Conservation (phyloP, 106 monocot genomes). For the Dactylorhiza incarnata region DNA sequence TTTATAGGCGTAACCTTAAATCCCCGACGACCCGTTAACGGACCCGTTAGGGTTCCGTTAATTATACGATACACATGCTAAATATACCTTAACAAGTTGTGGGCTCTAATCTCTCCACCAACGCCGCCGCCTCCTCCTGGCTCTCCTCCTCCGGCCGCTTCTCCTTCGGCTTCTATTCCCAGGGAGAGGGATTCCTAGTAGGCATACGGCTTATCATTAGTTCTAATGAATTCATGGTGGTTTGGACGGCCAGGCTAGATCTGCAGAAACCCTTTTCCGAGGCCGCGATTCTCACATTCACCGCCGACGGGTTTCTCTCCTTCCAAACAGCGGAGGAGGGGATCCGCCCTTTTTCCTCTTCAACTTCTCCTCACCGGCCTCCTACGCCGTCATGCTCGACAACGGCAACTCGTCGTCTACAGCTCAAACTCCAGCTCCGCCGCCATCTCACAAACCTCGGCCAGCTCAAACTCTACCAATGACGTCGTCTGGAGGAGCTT, state of each 20-base stretch:
- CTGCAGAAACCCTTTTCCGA: not conserved
- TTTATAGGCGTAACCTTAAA: no score
- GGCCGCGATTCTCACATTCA: not conserved
- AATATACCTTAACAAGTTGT: no score
- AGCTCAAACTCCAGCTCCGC: not conserved
- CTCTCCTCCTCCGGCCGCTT: not conserved
- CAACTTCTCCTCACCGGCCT: not conserved
- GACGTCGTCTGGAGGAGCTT: not conserved
- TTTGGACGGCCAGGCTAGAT: constrained; percentile 1
- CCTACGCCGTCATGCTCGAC: not conserved
- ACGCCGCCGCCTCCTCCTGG: not conserved
- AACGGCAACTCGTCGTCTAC: constrained; percentile 1
- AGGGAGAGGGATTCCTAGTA: not conserved
- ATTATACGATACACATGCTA: no score
- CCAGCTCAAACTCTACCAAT: not conserved
- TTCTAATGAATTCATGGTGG: not conserved
- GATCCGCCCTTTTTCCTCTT: not conserved
- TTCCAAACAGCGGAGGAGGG: not conserved
- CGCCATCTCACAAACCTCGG: not conserved
- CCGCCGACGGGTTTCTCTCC: not conserved
- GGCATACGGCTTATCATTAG: not conserved
- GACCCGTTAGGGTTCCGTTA: no score
- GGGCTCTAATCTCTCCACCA: not conserved
- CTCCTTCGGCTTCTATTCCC: not conserved
- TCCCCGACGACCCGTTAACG: no score